These are phyloP conservation scores for Agaricus blazei DNA, from an alignment of 768 basidiomycete genomes.

Conservation along the genomic window DNA sequence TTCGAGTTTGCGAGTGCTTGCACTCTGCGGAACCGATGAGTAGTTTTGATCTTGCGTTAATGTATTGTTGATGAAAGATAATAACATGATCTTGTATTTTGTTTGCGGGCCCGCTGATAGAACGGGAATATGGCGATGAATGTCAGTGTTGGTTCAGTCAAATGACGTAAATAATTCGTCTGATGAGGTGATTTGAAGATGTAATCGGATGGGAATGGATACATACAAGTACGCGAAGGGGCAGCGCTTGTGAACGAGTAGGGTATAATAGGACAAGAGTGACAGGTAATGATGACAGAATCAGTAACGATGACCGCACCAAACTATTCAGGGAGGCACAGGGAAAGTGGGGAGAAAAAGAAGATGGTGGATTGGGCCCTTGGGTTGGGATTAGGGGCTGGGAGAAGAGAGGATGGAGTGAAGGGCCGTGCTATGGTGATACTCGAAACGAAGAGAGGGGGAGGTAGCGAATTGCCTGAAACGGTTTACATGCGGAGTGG, in stretches of 20 bases:
- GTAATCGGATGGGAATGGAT: too few species aligned
- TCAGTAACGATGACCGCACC: background rate
- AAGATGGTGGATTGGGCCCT: too few species aligned
- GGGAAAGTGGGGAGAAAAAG: background rate
- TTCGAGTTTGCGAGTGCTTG: background rate
- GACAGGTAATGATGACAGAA: slow-evolving; percentile 6
- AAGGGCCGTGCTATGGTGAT: too few species aligned
- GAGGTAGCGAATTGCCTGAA: too few species aligned
- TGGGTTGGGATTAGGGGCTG: too few species aligned
- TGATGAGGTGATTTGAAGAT: background rate
- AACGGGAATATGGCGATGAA: background rate
- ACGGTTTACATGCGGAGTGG: too few species aligned
- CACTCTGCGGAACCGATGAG: background rate
- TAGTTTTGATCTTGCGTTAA: background rate
- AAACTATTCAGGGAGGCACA: background rate
- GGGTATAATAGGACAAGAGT: background rate
- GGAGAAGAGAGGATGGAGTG: too few species aligned
- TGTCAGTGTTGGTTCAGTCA: background rate
- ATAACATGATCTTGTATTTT: background rate
- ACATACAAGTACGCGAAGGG: too few species aligned
- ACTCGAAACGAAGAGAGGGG: background rate
- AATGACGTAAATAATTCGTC: background rate
- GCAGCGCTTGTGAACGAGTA: too few species aligned
- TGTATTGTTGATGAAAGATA: background rate
- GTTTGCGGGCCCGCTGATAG: background rate